Base-by-base conservation (phyloP, 331 rosid genomes). In the Phaseolus coccineus region DNA sequence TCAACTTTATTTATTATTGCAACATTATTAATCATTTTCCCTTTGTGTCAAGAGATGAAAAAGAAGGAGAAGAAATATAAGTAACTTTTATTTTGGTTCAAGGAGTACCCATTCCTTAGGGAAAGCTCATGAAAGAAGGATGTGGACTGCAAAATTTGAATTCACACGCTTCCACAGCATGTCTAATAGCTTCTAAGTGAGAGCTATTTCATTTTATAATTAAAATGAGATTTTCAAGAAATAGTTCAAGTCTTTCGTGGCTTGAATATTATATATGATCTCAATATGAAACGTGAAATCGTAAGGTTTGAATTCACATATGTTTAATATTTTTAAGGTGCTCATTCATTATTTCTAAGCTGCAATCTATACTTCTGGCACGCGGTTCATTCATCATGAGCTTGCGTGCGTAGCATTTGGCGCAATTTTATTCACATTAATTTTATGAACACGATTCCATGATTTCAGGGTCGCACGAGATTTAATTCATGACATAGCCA, bases 1-100 rank as follows among this genome's bases (percentile, higher is more conserved):
- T 58, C 53, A 50, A 68, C 79, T 64, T 51, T 47, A 44, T 69
- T 78, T 44, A 64, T 76, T 70, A n/a, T 80, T 75, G 76, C 79
- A n/a, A 62, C 25, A 50, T 11, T 50, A 46, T 30, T 53, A 3
- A n/a, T 79, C 31, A 15, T 57, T 78, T 19, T 40, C 10, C 56
- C 42, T 24, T 19, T 24, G 11, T 61, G 9, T 58, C n/a, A 12
- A 46, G 25, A 14, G 52, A 53, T 37, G 62, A 27, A 57, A 73
- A 66, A 8, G 7, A 51, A 11, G 3, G 14, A 15, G 22, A 59
- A 8, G 16, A 37, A 19, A 14, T 25, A 57, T 35, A 37, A 30
- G 13, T 44, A 46, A 44, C 52, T 39, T 65, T 19, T 2, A 22
- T 67, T 39, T 42, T 37, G 28, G 51, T 65, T 65, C n/a, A 9